A percentile compares a stretch with the other conserved stretches of the same genome.
phyloP scores from a whole-genome alignment of 2,329 filamentous ascomycete species.

The Fusarium sp. region DNA sequence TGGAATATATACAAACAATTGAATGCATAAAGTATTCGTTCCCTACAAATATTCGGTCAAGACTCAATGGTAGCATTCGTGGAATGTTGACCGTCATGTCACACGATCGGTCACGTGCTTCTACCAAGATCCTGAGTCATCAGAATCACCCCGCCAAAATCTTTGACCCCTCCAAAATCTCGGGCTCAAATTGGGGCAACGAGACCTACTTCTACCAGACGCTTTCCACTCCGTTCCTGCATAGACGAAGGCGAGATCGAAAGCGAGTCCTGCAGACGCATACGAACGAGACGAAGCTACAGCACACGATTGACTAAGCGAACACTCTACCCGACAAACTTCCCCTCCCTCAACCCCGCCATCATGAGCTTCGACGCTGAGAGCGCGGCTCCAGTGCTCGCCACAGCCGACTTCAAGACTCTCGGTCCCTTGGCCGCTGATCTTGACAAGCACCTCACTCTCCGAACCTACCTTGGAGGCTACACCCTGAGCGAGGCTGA shows the following conservation, averaged over 20 bases:
- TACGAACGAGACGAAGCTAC: not conserved
- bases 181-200: slow-evolving; percentile 28
- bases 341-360: slow-evolving; percentile 12
- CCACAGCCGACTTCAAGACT: slow-evolving; percentile 74
- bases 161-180: slow-evolving; percentile 42
- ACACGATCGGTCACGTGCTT: slow-evolving; percentile 29
- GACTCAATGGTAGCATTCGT: slow-evolving; percentile 14
- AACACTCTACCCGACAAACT: not conserved
- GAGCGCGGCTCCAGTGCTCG: slow-evolving; percentile 40
- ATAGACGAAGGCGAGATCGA: slow-evolving; percentile 4
- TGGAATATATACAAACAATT: fast-evolving
- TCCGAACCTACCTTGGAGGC: slow-evolving; percentile 87
- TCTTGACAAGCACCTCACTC: slow-evolving; percentile 86
- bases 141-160: slow-evolving; percentile 41
- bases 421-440: slow-evolving; percentile 79
- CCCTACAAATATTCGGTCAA: not conserved
- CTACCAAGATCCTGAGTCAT: slow-evolving; percentile 36
- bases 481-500: slow-evolving; percentile 82
- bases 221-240: slow-evolving; percentile 20
- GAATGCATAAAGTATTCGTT: not conserved
- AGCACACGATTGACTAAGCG: not conserved
- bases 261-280: not conserved
- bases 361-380: slow-evolving; percentile 44
- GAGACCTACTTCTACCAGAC: slow-evolving; percentile 30
- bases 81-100: slow-evolving; percentile 1